Evolutionary conservation across 116 monocot genomes (phyloP).

Genomic region (Phalaenopsis hybrid): DNA sequence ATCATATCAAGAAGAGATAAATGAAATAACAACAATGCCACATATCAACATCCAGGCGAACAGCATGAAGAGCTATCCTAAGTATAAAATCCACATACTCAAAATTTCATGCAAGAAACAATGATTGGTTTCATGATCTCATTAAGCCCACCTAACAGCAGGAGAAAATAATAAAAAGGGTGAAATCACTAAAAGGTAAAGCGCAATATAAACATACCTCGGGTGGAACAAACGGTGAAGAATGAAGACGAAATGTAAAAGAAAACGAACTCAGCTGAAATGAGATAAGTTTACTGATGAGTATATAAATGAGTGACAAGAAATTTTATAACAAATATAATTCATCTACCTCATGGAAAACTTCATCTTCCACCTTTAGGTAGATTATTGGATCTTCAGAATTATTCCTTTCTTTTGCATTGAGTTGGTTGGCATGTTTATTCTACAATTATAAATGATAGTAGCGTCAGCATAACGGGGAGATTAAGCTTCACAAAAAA

Average conservation of each 20-base stretch:
- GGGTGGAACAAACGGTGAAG: slow-evolving; percentile 32
- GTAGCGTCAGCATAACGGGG: neutral
- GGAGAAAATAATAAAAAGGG: too few relatives aligned
- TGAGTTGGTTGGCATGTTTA: slow-evolving; percentile 21
- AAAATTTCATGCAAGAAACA: neutral
- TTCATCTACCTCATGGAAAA: slow-evolving; percentile 64
- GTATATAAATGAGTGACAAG: neutral
- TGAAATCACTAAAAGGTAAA: neutral
- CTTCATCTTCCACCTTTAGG: slow-evolving; percentile 77
- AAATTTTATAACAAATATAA: neutral
- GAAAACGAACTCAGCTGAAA: slow-evolving; percentile 69
- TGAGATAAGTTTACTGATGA: slow-evolving; percentile 1
- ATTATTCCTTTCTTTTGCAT: slow-evolving; percentile 16
- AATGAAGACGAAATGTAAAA: slow-evolving; percentile 52
- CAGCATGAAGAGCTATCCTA: neutral
- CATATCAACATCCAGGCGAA: neutral
- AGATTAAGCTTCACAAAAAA: neutral
- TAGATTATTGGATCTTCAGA: slow-evolving; percentile 60
- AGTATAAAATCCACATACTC: too few relatives aligned
- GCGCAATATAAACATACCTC: slow-evolving; percentile 45
- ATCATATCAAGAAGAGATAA: neutral
- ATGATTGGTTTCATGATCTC: neutral
- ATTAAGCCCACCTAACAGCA: neutral
- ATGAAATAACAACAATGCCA: neutral
- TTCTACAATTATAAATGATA: slow-evolving; percentile 22